Percentiles rank a stretch among this genome's conserved stretches.
phyloP scores from a whole-genome alignment of 2,329 filamentous ascomycete genomes.

The Botrytis medusae region DNA sequence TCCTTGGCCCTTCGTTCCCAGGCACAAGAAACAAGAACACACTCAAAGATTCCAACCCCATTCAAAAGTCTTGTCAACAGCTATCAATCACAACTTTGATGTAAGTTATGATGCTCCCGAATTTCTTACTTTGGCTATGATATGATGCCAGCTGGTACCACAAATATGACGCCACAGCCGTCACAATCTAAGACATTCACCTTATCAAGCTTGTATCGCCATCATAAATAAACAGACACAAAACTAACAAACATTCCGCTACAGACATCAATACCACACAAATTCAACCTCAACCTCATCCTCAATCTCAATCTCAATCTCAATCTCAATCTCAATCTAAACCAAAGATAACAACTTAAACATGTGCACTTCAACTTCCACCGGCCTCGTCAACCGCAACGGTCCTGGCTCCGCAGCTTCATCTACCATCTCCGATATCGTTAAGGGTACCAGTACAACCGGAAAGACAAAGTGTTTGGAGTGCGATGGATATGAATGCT shows the following conservation, averaged over 20 bases:
- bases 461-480: slow-evolving; percentile 51
- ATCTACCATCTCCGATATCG: slow-evolving; percentile 51
- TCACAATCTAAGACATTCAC: not conserved
- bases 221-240: not conserved
- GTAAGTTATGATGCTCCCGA: slow-evolving; percentile 6
- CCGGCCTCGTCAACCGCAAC: slow-evolving; percentile 20
- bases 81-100: not conserved
- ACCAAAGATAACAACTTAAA: not conserved
- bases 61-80: not conserved
- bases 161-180: slow-evolving; percentile 7
- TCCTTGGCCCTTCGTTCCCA: not conserved
- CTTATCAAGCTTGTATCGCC: not conserved
- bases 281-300: not conserved
- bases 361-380: slow-evolving; percentile 24
- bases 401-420: slow-evolving; percentile 29
- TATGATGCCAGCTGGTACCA: not conserved
- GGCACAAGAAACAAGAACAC: not conserved
- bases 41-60: not conserved
- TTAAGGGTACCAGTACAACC: slow-evolving; percentile 48
- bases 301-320: too few species aligned
- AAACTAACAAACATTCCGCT: not conserved
- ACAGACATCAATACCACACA: not conserved
- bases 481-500: slow-evolving; percentile 53
- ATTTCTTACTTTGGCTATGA: slow-evolving; percentile 1
- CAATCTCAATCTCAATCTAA: too few species aligned